Evolutionary conservation across 768 basidiomycete species (phyloP), one percentile per base, ranked within the genome.

Genomic region (Tulasnella sp.): DNA sequence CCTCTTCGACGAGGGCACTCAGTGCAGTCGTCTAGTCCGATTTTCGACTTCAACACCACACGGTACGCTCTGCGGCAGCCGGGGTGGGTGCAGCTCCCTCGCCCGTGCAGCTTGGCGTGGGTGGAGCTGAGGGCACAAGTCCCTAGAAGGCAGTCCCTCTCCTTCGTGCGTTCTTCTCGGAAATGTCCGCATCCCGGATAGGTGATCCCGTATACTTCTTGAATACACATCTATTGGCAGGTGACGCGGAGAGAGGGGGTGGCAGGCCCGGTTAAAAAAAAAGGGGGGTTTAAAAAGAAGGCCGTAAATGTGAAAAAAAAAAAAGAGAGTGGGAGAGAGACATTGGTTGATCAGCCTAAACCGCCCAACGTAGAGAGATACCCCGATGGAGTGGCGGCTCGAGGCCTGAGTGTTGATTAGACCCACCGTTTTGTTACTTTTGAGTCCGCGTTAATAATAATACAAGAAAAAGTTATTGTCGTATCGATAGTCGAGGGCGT

Each of bases 101-200:
- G 46, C n/a, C 76, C 76, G 37, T 77, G 24, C 28, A 50, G 14
- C 31, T 24, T 14, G 28, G 20, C 14, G 58, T 77, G 76, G 41
- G 76, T 64, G 76, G 76, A 77, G 76, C 76, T 77, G 46, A 77
- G 76, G 76, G 76, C 58, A 64, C 76, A 77, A 8, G 46, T 50
- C n/a, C 41, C 41, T 24, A 77, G 48, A 54, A 50, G 76, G 58
- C 76, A 77, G 40, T 77, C 76, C 76, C 50, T 41, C 54, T 77
- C 76, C 28, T 58, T 48, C 48, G 76, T 44, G 9, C 40, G 24
- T 24, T 41, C 58, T 64, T 77, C 76, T n/a, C 58, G 76, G 76
- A 77, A 77, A 46, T 77, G 76, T 54, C 76, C 76, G 58, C 76
- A 77, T 22, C 37, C 76, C 6, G 41, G 58, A 28, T 77, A 50